A percentile compares a stretch with the other conserved stretches of the same genome.
phyloP scores from a whole-genome alignment of 1,139 yeast species.

The Arxiozyma slooffiae region DNA sequence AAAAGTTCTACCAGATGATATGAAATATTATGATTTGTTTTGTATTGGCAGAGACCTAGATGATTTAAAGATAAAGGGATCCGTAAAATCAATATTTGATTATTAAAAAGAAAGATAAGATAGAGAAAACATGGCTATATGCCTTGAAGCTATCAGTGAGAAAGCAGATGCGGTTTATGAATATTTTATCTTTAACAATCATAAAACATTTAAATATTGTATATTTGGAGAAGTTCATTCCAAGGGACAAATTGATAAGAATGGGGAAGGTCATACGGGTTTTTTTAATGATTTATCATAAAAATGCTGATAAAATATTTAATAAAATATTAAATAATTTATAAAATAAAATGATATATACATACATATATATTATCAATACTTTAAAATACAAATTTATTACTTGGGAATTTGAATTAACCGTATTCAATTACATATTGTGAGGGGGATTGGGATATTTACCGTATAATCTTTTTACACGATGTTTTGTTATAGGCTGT shows the following conservation, averaged over 20 bases:
- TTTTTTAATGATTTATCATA: constrained; percentile 26
- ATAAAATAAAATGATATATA: neutral
- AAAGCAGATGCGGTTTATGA: constrained; percentile 30
- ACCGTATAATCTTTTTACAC: neutral
- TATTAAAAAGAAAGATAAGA: constrained; percentile 28
- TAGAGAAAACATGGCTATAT: constrained; percentile 25
- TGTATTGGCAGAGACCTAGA: constrained; percentile 26
- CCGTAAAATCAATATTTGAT: constrained; percentile 28
- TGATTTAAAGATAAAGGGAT: constrained; percentile 23
- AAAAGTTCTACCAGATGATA: constrained; percentile 19
- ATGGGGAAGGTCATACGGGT: constrained; percentile 28
- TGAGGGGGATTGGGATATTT: too few species aligned
- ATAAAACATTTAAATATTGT: constrained; percentile 27
- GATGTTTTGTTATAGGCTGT: neutral
- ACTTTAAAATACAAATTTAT: neutral
- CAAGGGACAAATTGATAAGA: constrained; percentile 21
- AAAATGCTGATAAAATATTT: constrained; percentile 1
- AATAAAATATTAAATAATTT: neutral
- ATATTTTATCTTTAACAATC: constrained; percentile 30
- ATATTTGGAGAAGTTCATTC: constrained; percentile 26
- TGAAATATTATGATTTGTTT: constrained; percentile 26
- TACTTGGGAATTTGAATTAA: neutral
- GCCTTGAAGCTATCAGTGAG: constrained; percentile 30
- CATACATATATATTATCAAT: neutral
- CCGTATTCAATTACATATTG: neutral